A percentile compares a stretch with the other conserved stretches of the same genome.
phyloP scores from a whole-genome alignment of 2,329 filamentous ascomycete species.

The Phyllosticta paracitricarpa region DNA sequence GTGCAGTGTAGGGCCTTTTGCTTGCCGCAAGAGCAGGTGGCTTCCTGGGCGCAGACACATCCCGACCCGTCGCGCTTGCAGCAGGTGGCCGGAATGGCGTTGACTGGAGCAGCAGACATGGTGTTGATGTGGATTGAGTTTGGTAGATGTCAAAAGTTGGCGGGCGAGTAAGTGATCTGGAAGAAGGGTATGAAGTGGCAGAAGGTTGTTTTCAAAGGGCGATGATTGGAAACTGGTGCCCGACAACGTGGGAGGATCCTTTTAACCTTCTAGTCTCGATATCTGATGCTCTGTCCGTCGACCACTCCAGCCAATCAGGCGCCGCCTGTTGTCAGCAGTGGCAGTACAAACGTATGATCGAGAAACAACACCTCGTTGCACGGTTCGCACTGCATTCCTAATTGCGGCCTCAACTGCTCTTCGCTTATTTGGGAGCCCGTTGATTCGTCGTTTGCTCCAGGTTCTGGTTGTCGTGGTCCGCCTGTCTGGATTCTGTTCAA shows the following conservation, averaged over 20 bases:
- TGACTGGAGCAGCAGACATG: slow-evolving; percentile 26
- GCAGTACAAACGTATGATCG: background rate
- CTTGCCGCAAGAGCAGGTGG: slow-evolving; percentile 80
- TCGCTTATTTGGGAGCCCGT: background rate
- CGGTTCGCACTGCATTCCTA: background rate
- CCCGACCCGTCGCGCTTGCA: slow-evolving; percentile 47
- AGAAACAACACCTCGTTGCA: background rate
- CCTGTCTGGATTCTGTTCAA: background rate
- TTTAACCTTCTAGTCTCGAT: background rate
- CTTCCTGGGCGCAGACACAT: slow-evolving; percentile 49
- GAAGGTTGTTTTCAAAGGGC: background rate
- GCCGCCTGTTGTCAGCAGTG: background rate
- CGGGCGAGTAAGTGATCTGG: background rate
- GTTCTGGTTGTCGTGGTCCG: background rate
- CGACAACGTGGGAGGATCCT: background rate
- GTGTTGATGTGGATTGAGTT: background rate
- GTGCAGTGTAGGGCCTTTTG: slow-evolving; percentile 77
- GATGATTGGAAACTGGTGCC: background rate
- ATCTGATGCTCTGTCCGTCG: background rate
- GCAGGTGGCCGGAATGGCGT: slow-evolving; percentile 44
- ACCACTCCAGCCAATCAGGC: background rate
- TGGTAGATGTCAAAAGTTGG: background rate
- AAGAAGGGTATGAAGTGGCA: background rate
- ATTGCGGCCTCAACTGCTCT: background rate
- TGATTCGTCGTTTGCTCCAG: background rate